Percentiles rank a stretch among this genome's conserved stretches.
These are phyloP conservation scores for Rhizopogon parksii DNA, from an alignment of 1,284 basidiomycete genomes.

Conservation along the genomic window DNA sequence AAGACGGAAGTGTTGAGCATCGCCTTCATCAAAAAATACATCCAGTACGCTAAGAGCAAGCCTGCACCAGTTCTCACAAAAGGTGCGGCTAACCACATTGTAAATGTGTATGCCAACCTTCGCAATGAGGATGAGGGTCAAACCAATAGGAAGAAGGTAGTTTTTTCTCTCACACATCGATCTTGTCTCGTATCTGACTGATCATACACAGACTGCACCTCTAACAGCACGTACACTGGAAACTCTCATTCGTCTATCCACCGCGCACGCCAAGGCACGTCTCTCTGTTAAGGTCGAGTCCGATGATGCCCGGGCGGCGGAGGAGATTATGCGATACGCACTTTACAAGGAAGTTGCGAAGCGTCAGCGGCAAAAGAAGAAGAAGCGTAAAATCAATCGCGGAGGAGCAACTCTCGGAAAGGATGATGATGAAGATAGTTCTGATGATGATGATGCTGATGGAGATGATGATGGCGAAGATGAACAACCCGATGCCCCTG, in stretches of 20 bases:
- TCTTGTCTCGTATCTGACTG: neutral
- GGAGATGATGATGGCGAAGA: constrained; percentile 39
- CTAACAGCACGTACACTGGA: constrained; percentile 98
- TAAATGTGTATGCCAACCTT: constrained; percentile 86
- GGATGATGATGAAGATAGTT: constrained; percentile 38
- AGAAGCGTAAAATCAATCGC: constrained; percentile 76
- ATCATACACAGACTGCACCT: constrained; percentile 73
- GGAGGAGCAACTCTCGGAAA: constrained; percentile 35
- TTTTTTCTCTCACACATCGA: constrained; percentile 15
- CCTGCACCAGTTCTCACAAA: constrained; percentile 83
- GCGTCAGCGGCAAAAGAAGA: constrained; percentile 55
- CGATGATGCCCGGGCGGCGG: constrained; percentile 84
- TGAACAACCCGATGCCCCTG: constrained; percentile 36
- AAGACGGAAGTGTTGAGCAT: constrained; percentile 88
- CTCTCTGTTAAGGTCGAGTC: constrained; percentile 83
- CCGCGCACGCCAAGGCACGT: constrained; percentile 95
- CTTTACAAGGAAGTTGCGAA: constrained; percentile 97
- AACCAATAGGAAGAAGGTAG: constrained; percentile 83
- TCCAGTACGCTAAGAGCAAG: constrained; percentile 94
- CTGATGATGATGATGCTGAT: constrained; percentile 40
- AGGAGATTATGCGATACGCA: constrained; percentile 94
- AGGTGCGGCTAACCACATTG: constrained; percentile 92
- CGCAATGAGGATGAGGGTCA: constrained; percentile 86
- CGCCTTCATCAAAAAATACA: constrained; percentile 96
- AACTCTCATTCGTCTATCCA: constrained; percentile 96